phyloP scores from a whole-genome alignment of 1,284 basidiomycete genomes.

The Microbotryum violaceum region DNA sequence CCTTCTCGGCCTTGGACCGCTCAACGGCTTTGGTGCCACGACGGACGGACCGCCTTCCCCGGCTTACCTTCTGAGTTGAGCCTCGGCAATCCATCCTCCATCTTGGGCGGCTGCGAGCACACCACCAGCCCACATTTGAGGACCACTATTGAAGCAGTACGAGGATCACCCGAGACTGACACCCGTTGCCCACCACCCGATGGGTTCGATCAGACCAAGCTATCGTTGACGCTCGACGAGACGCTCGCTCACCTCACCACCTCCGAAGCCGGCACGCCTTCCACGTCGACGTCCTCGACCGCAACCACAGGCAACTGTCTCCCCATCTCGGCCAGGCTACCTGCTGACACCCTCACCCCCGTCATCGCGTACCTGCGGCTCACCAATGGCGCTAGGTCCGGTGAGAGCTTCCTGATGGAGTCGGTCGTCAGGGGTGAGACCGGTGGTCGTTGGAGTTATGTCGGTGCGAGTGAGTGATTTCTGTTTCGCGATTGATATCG shows the following conservation, averaged over 20 bases:
- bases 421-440: constrained; percentile 86
- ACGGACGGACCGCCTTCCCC: too few species aligned
- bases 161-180: too few species aligned
- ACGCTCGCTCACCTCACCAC: constrained; percentile 20
- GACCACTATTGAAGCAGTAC: too few species aligned
- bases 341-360: constrained; percentile 93
- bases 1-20: too few species aligned
- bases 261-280: not conserved
- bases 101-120: too few species aligned
- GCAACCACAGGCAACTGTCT: constrained; percentile 65
- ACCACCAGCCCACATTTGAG: too few species aligned
- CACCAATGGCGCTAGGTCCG: constrained; percentile 72
- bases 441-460: constrained; percentile 88
- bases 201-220: constrained; percentile 10
- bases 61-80: too few species aligned
- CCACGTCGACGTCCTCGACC: constrained; percentile 4
- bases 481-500: not conserved
- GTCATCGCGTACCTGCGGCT: constrained; percentile 93
- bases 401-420: constrained; percentile 80
- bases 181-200: too few species aligned
- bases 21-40: too few species aligned
- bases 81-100: too few species aligned
- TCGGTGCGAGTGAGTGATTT: constrained; percentile 69
- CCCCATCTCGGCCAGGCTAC: constrained; percentile 84
- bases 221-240: constrained; percentile 27